Base-by-base conservation (phyloP, 2,329 filamentous ascomycete species). In the Stemphylium beticola region DNA sequence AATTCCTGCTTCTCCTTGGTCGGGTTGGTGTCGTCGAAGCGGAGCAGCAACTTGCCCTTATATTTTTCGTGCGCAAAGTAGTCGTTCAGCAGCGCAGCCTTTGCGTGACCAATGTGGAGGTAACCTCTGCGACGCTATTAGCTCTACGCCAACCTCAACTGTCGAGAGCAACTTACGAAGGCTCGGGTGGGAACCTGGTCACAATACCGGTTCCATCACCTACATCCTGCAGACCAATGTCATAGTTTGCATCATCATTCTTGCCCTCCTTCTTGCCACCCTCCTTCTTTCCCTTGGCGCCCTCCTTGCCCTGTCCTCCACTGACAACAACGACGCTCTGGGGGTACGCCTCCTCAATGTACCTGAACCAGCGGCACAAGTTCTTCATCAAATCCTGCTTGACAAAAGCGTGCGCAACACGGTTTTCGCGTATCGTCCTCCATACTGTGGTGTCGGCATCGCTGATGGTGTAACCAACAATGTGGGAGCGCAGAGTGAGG, bases 11-110 rank as follows among this genome's bases (percentile, higher is more conserved):
- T 97, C 82, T 99, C 95, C 76, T 98, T 98, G 56, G 90, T 88
- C 7, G 95, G 95, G 78, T 99, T 99, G 52, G 95, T 99, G 73
- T 99, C 95, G 74, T 99, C 95, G 71, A 99, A 95, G 56, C 95
- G 90, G 44, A 98, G 85, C 55, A 96, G 87, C 67, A 99, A 83
- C 68, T 89, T 96, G 69, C 95, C 95, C 57, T 93, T 88, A 82
- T 96, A 96, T 66, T 92, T 90, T 74, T 92, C 89, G 76, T 97
- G 92, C 39, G 92, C 93, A 67, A 98, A 98, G 82, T 96, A 98
- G 76, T 98, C 93, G 79, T 95, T 96, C 53, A 98, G 86, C 50
- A 96, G 83, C 5, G 92, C 92, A 26, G 92, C 92, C 79, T 98
- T 98, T 65, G 92, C 92, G 79, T 98, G 93, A 49, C 93, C 93